These are phyloP conservation scores for Eucalyptus cloeziana DNA, from an alignment of 345 rosid species.

Conservation along the genomic window DNA sequence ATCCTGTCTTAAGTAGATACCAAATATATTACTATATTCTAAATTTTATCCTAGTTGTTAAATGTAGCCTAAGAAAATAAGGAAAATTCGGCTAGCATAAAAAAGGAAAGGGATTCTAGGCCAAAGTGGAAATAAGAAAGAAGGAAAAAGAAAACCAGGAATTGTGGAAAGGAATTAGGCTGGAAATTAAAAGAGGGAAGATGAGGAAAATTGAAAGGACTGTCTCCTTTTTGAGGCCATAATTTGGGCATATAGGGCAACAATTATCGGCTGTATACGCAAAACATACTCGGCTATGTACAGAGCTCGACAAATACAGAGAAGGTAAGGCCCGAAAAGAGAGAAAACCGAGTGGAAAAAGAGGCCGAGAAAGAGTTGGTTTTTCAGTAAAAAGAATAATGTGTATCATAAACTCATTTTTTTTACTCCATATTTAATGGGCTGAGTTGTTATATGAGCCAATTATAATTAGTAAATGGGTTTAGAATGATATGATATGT, in stretches of 20 bases:
- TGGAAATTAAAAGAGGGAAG: background rate
- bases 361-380: background rate
- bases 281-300: background rate
- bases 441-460: fast-evolving
- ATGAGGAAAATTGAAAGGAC: background rate
- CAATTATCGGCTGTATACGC: fast-evolving
- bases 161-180: background rate
- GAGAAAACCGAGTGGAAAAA: background rate
- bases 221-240: background rate
- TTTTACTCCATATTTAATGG: background rate
- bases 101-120: background rate
- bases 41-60: too few relatives aligned
- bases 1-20: fast-evolving
- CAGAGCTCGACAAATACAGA: background rate
- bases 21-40: too few relatives aligned
- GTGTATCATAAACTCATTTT: background rate
- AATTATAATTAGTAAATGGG: too few relatives aligned
- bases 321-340: background rate
- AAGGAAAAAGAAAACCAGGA: background rate
- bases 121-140: background rate
- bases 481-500: too few relatives aligned
- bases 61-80: background rate
- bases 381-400: background rate
- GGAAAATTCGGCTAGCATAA: background rate
- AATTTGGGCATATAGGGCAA: background rate